Percentiles rank a stretch among this genome's conserved stretches.
phyloP scores from a whole-genome alignment of 2,329 filamentous ascomycete species.

The Aspergillus sclerotialis region DNA sequence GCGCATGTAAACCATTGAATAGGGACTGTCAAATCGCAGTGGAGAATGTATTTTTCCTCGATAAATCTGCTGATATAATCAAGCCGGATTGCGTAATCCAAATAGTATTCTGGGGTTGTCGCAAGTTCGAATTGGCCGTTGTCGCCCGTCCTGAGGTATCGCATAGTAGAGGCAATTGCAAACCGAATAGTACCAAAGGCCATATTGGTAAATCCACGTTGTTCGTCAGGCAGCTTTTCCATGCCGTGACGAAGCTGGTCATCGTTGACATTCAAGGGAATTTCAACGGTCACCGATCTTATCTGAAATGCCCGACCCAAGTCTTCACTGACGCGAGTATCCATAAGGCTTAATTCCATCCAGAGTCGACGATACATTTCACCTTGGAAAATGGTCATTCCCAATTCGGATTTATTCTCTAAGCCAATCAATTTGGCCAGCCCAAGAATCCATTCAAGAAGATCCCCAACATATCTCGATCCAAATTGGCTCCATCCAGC shows the following conservation, averaged over 20 bases:
- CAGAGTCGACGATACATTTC: conserved; percentile 48
- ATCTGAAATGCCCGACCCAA: conserved; percentile 43
- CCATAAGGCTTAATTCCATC: conserved; percentile 45
- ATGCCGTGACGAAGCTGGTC: conserved; percentile 44
- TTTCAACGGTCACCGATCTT: conserved; percentile 38
- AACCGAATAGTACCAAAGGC: conserved; percentile 47
- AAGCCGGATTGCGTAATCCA: conserved; percentile 40
- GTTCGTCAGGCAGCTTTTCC: conserved; percentile 41
- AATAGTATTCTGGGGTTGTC: conserved; percentile 12
- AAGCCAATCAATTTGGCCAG: conserved; percentile 42
- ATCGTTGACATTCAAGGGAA: conserved; percentile 49
- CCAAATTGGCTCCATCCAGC: conserved; percentile 35
- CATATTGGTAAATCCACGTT: conserved; percentile 48
- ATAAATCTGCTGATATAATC: conserved; percentile 48
- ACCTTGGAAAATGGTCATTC: conserved; percentile 42
- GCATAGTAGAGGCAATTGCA: conserved; percentile 43
- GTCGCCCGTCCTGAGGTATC: conserved; percentile 31
- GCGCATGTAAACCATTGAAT: conserved; percentile 64
- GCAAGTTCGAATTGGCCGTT: conserved; percentile 14
- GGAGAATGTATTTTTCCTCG: conserved; percentile 48
- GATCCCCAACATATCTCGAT: conserved; percentile 37
- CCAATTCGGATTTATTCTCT: conserved; percentile 46
- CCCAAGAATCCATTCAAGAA: conserved; percentile 36
- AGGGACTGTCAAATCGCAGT: conserved; percentile 45
- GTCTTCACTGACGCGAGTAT: conserved; percentile 44